These are phyloP conservation scores for Colletotrichum abscissum DNA, from an alignment of 2,329 filamentous ascomycete species.

Conservation along the genomic window DNA sequence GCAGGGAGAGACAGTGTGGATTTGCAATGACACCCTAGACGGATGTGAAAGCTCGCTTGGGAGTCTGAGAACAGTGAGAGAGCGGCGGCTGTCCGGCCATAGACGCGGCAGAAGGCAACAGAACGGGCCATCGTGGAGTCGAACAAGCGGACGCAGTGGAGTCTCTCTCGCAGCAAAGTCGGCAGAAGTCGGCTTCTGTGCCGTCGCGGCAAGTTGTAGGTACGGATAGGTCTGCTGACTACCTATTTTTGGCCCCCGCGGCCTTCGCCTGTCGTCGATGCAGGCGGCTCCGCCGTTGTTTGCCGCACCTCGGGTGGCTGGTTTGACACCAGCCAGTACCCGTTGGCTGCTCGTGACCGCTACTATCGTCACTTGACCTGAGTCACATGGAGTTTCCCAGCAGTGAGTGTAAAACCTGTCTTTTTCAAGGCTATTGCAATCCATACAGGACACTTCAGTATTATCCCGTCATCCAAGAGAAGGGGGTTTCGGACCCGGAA, in stretches of 20 bases:
- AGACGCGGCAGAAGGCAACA: slow-evolving; percentile 27
- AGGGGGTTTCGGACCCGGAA: neutral
- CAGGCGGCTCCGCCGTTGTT: slow-evolving; percentile 20
- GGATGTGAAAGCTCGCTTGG: slow-evolving; percentile 12
- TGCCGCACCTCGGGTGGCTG: slow-evolving; percentile 14
- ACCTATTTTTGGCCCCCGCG: slow-evolving; percentile 22
- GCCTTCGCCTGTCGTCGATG: neutral
- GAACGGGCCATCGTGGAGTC: slow-evolving; percentile 9
- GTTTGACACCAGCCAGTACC: slow-evolving; percentile 23
- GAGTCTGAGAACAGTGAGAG: neutral
- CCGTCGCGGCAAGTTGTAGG: slow-evolving; percentile 15
- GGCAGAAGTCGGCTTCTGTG: slow-evolving; percentile 16
- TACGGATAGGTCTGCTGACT: slow-evolving; percentile 19
- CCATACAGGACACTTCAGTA: neutral
- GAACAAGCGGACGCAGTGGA: neutral
- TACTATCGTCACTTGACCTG: slow-evolving; percentile 23
- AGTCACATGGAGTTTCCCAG: slow-evolving; percentile 12
- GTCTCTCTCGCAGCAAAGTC: neutral
- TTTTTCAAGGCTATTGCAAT: neutral
- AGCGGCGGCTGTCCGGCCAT: slow-evolving; percentile 22
- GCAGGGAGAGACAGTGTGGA: neutral
- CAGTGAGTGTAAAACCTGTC: neutral
- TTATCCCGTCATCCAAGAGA: neutral
- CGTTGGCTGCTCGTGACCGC: slow-evolving; percentile 21
- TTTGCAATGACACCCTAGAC: slow-evolving; percentile 13